A percentile compares a stretch with the other conserved stretches of the same genome.
These are phyloP conservation scores for Epichloe baconii DNA, from an alignment of 2,329 filamentous ascomycete genomes.

Conservation along the genomic window DNA sequence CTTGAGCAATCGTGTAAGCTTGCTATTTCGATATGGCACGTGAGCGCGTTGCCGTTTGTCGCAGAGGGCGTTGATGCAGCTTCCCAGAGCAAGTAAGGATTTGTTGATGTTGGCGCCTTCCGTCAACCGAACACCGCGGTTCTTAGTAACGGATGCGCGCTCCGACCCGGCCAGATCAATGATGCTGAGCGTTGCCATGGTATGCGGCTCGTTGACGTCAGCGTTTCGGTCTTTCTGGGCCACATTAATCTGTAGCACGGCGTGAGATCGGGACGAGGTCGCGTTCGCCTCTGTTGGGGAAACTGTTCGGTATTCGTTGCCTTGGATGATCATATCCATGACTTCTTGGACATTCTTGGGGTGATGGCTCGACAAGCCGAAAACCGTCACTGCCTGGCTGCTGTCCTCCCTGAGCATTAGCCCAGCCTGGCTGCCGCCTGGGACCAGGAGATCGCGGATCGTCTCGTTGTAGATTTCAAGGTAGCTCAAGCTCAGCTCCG, in stretches of 20 bases:
- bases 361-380: slow-evolving; percentile 80
- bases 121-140: slow-evolving; percentile 76
- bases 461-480: slow-evolving; percentile 99
- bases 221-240: slow-evolving; percentile 91
- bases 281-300: slow-evolving; percentile 96
- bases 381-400: slow-evolving; percentile 82
- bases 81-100: slow-evolving; percentile 82
- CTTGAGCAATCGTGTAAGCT: slow-evolving; percentile 86
- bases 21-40: slow-evolving; percentile 95
- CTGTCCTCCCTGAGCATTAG: slow-evolving; percentile 91
- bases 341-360: slow-evolving; percentile 88
- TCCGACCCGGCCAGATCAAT: slow-evolving; percentile 96
- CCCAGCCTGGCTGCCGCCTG: slow-evolving; percentile 67
- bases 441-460: slow-evolving; percentile 86
- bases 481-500: slow-evolving; percentile 86
- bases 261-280: slow-evolving; percentile 92
- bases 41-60: slow-evolving; percentile 85
- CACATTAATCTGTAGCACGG: slow-evolving; percentile 93
- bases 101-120: slow-evolving; percentile 99
- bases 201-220: slow-evolving; percentile 83
- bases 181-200: slow-evolving; percentile 95
- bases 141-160: slow-evolving; percentile 91
- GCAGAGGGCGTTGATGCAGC: slow-evolving; percentile 96
- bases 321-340: slow-evolving; percentile 97
- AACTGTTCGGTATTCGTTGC: slow-evolving; percentile 89